Conservation (phyloP, 768 basidiomycete genomes). For the Hygrocybe coccinea region DNA sequence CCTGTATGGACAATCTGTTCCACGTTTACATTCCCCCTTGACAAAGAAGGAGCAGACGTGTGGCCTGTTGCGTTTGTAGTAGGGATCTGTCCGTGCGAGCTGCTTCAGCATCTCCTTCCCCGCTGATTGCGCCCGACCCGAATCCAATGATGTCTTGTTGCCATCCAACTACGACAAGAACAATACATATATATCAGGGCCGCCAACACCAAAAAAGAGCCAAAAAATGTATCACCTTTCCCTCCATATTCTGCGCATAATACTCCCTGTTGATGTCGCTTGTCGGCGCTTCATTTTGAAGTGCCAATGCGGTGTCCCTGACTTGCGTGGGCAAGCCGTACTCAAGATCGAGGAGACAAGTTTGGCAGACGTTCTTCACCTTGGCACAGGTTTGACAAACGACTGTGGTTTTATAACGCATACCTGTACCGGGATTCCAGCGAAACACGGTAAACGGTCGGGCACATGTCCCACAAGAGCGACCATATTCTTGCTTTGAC, state of each 20-base stretch:
- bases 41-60: constrained; percentile 93
- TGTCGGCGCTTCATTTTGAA: constrained; percentile 84
- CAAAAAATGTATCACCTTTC: constrained; percentile 50
- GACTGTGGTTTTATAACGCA: constrained; percentile 94
- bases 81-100: constrained; percentile 90
- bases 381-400: constrained; percentile 97
- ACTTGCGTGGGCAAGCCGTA: constrained; percentile 97
- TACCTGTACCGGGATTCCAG: constrained; percentile 94
- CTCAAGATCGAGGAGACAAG: constrained; percentile 93
- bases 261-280: constrained; percentile 97
- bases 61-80: constrained; percentile 94
- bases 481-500: constrained; percentile 96
- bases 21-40: constrained; percentile 92
- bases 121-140: constrained; percentile 62
- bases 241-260: constrained; percentile 88
- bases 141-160: constrained; percentile 58
- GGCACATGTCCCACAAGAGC: constrained; percentile 95
- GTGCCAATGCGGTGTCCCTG: constrained; percentile 86
- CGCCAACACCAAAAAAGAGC: background rate
- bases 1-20: constrained; percentile 82
- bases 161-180: constrained; percentile 56
- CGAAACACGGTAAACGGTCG: constrained; percentile 96
- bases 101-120: constrained; percentile 97
- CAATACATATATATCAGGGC: constrained; percentile 1
- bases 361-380: constrained; percentile 95